Percentiles rank a stretch among this genome's conserved stretches.
Conservation (phyloP, 345 rosid species). For the Corchorus capsularis region DNA sequence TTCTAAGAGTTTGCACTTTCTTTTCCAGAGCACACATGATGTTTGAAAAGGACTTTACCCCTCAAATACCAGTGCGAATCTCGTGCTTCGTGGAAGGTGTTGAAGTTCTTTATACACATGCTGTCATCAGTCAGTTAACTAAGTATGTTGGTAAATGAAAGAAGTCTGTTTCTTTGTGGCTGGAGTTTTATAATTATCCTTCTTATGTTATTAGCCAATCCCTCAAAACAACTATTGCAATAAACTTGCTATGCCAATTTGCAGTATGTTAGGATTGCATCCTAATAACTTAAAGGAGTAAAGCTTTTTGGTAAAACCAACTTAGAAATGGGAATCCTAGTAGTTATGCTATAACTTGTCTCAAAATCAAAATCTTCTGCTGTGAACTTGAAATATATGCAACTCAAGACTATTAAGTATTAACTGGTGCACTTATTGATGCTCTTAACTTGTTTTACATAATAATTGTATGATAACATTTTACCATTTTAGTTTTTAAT, state of each 20-base stretch:
- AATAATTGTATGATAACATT: background rate
- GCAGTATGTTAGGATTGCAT: background rate
- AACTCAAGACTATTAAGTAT: slow-evolving; percentile 1
- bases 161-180: slow-evolving; percentile 10
- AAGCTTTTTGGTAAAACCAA: background rate
- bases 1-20: slow-evolving; percentile 20
- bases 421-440: background rate
- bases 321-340: background rate
- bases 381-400: background rate
- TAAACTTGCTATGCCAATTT: slow-evolving; percentile 14
- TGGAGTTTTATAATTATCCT: background rate
- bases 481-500: background rate
- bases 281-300: background rate
- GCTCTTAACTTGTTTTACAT: background rate
- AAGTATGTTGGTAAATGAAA: slow-evolving; percentile 12
- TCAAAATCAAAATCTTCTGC: background rate
- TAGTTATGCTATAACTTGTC: background rate
- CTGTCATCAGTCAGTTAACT: slow-evolving; percentile 12
- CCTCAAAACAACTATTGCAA: background rate
- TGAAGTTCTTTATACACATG: slow-evolving; percentile 22
- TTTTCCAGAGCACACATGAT: slow-evolving; percentile 26
- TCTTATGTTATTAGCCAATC: background rate
- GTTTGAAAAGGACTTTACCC: slow-evolving; percentile 20
- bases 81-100: slow-evolving; percentile 22
- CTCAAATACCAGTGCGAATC: slow-evolving; percentile 19